Conservation (phyloP, 2,329 filamentous ascomycete species). For the Cordyceps tenuipes region DNA sequence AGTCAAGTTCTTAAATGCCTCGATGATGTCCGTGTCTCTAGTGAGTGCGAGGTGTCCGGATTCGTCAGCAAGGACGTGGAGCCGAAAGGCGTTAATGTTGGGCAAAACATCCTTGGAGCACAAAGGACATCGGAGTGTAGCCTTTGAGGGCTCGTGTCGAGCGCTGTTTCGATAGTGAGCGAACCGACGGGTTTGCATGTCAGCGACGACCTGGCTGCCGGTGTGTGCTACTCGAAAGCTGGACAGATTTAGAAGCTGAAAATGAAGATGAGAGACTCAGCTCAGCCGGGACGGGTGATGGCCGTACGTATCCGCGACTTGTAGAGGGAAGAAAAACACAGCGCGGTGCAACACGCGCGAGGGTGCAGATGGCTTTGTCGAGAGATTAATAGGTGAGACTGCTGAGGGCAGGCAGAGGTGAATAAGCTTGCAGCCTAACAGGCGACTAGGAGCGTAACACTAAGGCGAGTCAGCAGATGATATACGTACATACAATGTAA, state of each 20-base stretch:
- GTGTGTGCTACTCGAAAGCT: neutral
- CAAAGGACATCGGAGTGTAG: slow-evolving; percentile 15
- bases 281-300: neutral
- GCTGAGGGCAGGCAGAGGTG: neutral
- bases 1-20: slow-evolving; percentile 18
- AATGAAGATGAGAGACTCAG: neutral
- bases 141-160: slow-evolving; percentile 16
- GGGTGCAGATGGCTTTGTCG: neutral
- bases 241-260: neutral
- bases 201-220: slow-evolving; percentile 6
- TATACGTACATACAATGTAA: neutral
- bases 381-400: neutral
- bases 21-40: slow-evolving; percentile 20
- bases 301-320: neutral
- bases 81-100: slow-evolving; percentile 20
- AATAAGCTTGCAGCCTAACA: neutral
- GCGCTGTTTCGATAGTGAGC: slow-evolving; percentile 18
- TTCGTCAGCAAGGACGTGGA: slow-evolving; percentile 17
- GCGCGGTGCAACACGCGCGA: neutral
- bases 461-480: slow-evolving; percentile 4
- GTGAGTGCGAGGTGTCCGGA: slow-evolving; percentile 16
- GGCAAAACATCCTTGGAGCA: slow-evolving; percentile 19
- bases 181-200: slow-evolving; percentile 16
- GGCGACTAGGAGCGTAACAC: neutral
- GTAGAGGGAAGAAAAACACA: neutral